phyloP scores from a whole-genome alignment of 345 rosid species.

The Murraya paniculata region DNA sequence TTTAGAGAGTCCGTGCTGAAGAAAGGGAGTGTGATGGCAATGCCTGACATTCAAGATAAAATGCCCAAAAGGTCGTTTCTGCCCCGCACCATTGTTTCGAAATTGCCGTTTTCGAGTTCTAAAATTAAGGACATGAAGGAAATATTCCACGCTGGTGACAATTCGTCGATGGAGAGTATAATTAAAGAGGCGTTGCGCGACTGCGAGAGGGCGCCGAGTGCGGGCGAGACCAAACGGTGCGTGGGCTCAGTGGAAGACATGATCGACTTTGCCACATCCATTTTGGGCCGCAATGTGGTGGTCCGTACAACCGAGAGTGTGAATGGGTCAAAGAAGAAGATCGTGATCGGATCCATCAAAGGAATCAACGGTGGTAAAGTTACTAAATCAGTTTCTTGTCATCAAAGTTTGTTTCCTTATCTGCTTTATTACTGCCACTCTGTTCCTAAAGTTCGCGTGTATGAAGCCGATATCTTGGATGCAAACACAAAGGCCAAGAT shows the following conservation, averaged over 20 bases:
- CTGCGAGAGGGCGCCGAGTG: conserved; percentile 70
- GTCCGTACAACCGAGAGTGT: conserved; percentile 61
- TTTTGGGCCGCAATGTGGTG: conserved; percentile 54
- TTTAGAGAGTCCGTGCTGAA: conserved; percentile 69
- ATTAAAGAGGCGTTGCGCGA: conserved; percentile 51
- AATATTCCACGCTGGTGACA: conserved; percentile 55
- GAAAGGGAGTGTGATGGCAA: conserved; percentile 60
- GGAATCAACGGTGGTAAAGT: conserved; percentile 65
- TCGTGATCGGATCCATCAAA: conserved; percentile 55
- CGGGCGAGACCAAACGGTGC: conserved; percentile 80
- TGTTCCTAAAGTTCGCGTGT: conserved; percentile 87
- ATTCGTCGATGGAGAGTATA: conserved; percentile 56
- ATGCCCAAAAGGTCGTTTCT: conserved; percentile 92
- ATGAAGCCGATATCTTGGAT: conserved; percentile 68
- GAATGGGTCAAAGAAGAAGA: conserved; percentile 46
- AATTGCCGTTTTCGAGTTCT: conserved; percentile 59
- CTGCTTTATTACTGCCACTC: conserved; percentile 84
- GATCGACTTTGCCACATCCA: conserved; percentile 77
- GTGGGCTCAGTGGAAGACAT: conserved; percentile 84
- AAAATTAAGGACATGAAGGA: conserved; percentile 26
- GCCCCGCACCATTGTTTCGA: conserved; percentile 61
- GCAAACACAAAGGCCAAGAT: conserved; percentile 40
- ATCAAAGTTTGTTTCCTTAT: conserved; percentile 81
- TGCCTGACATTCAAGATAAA: conserved; percentile 87
- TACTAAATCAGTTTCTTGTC: conserved; percentile 83